These are phyloP conservation scores for Golubevia pallescens DNA, from an alignment of 1,284 basidiomycete species.

Conservation along the genomic window DNA sequence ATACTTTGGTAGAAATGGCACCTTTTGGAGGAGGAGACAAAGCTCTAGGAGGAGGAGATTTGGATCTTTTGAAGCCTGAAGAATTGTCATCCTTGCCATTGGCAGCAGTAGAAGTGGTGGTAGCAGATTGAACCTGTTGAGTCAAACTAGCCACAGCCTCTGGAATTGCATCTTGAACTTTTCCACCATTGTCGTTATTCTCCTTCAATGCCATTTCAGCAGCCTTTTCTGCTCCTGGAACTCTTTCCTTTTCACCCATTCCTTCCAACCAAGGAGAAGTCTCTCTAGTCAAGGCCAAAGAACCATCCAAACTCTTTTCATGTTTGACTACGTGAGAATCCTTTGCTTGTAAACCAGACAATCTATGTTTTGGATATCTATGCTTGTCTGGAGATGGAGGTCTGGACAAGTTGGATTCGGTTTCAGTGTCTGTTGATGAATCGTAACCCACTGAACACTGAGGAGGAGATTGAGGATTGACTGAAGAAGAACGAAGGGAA, in stretches of 20 bases:
- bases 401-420: conserved; percentile 49
- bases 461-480: no score
- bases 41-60: conserved; percentile 37
- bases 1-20: conserved; percentile 26
- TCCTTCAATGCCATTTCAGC: not conserved
- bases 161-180: not conserved
- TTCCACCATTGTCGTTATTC: conserved; percentile 10
- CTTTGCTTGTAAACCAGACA: conserved; percentile 47
- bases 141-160: not conserved
- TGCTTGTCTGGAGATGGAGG: conserved; percentile 45
- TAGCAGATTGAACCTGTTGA: not conserved
- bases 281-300: not conserved
- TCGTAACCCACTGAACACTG: no score
- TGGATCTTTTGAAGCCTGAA: conserved; percentile 10
- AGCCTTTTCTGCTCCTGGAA: no score
- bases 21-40: conserved; percentile 40
- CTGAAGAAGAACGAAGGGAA: no score
- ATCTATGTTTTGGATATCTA: conserved; percentile 41
- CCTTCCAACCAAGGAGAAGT: no score
- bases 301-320: conserved; percentile 3
- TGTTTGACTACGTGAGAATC: conserved; percentile 46
- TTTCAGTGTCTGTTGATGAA: conserved; percentile 30
- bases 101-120: no score
- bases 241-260: no score
- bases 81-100: no score